Evolutionary conservation across 768 basidiomycete genomes (phyloP).

Genomic region (Pleurotus salmoneostramineus): DNA sequence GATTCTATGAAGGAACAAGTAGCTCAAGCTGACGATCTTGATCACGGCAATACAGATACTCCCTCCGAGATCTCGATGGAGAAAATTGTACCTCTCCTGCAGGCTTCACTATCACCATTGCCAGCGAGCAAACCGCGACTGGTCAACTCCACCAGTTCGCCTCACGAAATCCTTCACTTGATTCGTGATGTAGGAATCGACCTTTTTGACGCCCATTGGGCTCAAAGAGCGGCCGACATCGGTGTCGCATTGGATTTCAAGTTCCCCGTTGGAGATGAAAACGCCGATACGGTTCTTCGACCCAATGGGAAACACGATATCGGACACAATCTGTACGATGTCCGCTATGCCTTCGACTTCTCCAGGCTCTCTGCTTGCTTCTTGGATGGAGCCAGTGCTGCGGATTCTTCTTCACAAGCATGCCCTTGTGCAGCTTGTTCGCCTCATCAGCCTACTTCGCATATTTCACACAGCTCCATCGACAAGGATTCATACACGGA

Average conservation of each 20-base stretch:
- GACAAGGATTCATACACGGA: slow-evolving; percentile 21
- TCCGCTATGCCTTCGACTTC: slow-evolving; percentile 59
- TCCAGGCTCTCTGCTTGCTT: slow-evolving; percentile 40
- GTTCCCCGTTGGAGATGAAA: slow-evolving; percentile 48
- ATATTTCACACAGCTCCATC: slow-evolving; percentile 40
- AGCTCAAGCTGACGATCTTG: slow-evolving; percentile 4
- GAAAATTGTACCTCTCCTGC: slow-evolving; percentile 37
- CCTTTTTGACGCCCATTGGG: slow-evolving; percentile 74
- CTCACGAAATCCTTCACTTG: slow-evolving; percentile 73
- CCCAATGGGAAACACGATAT: slow-evolving; percentile 35
- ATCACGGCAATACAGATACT: slow-evolving; percentile 4
- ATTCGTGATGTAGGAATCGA: slow-evolving; percentile 68
- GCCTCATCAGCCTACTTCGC: slow-evolving; percentile 29
- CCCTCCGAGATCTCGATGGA: background rate
- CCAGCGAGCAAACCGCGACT: slow-evolving; percentile 59
- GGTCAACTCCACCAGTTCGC: slow-evolving; percentile 50
- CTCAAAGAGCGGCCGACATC: slow-evolving; percentile 56
- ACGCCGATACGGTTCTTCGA: background rate
- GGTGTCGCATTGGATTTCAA: slow-evolving; percentile 79
- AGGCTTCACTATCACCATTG: slow-evolving; percentile 55
- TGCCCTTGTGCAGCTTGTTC: slow-evolving; percentile 60
- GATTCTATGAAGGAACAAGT: background rate
- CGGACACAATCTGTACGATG: slow-evolving; percentile 73
- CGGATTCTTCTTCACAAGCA: slow-evolving; percentile 11
- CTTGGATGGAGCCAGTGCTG: slow-evolving; percentile 20